phyloP scores from a whole-genome alignment of 2,329 filamentous ascomycete genomes.

The Paracamarosporium sp. region DNA sequence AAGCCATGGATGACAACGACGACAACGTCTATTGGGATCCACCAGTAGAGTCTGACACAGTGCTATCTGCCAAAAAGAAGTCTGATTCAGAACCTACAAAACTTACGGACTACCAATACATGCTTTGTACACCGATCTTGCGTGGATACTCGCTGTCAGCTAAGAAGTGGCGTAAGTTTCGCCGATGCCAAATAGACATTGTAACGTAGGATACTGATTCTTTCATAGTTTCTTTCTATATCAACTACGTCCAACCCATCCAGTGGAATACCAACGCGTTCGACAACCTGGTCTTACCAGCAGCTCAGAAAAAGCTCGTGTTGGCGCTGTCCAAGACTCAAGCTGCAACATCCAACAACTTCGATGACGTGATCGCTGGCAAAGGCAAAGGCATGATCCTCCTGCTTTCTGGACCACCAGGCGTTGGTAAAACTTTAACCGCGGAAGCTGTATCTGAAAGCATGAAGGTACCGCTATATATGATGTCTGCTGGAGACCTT shows the following conservation, averaged over 20 bases:
- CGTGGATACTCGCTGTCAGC: slow-evolving; percentile 39
- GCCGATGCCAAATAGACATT: background rate
- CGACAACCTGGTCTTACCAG: slow-evolving; percentile 33
- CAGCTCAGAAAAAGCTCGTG: slow-evolving; percentile 35
- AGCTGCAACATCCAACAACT: slow-evolving; percentile 15
- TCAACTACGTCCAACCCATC: slow-evolving; percentile 34
- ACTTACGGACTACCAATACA: slow-evolving; percentile 22
- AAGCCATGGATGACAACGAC: background rate
- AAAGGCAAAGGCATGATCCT: slow-evolving; percentile 27
- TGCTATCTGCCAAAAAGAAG: background rate
- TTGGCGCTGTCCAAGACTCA: slow-evolving; percentile 34
- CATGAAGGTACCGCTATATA: slow-evolving; percentile 58
- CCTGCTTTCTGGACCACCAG: background rate
- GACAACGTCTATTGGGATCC: background rate
- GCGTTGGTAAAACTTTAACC: background rate
- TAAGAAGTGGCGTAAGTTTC: slow-evolving; percentile 41
- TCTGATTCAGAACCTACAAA: slow-evolving; percentile 2
- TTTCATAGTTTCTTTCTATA: slow-evolving; percentile 23
- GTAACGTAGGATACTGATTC: slow-evolving; percentile 5
- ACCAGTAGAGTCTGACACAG: background rate
- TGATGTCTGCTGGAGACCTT: slow-evolving; percentile 58
- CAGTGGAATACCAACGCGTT: slow-evolving; percentile 38
- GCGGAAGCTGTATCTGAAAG: slow-evolving; percentile 47
- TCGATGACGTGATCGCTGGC: slow-evolving; percentile 42
- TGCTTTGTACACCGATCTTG: slow-evolving; percentile 34